phyloP scores from a whole-genome alignment of 176 grass and related monocot species.

The Elymus sibiricus region DNA sequence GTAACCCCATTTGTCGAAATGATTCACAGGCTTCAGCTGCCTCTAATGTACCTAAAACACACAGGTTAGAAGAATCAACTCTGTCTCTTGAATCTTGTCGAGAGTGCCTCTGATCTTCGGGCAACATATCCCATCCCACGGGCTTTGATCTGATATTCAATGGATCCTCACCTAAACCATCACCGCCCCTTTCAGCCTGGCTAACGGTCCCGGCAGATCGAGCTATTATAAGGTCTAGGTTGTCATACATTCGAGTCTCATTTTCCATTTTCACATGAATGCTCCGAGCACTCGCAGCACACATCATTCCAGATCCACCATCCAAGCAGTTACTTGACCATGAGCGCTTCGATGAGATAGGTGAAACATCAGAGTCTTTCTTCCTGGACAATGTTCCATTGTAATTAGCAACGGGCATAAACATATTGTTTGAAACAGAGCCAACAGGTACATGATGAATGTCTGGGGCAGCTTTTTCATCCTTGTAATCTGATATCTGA shows the following conservation, averaged over 20 bases:
- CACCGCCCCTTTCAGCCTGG: conserved; percentile 26
- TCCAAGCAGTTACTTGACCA: conserved; percentile 37
- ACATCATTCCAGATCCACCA: conserved; percentile 29
- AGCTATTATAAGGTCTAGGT: conserved; percentile 9
- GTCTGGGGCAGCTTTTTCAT: conserved; percentile 23
- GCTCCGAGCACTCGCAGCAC: neutral
- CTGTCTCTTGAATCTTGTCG: conserved; percentile 32
- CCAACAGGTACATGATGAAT: conserved; percentile 32
- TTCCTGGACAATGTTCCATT: conserved; percentile 28
- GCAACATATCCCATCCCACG: conserved; percentile 75
- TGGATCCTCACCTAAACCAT: conserved; percentile 33
- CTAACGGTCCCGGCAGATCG: conserved; percentile 22
- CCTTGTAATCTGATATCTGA: conserved; percentile 47
- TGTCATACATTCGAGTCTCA: conserved; percentile 21
- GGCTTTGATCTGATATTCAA: conserved; percentile 44
- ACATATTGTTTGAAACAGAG: conserved; percentile 27
- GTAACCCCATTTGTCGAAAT: conserved; percentile 18
- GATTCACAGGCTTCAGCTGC: conserved; percentile 22
- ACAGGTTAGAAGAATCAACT: conserved; percentile 27
- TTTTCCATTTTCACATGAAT: conserved; percentile 26
- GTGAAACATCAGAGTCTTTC: conserved; percentile 29
- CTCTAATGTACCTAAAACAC: conserved; percentile 34
- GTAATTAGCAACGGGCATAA: conserved; percentile 5
- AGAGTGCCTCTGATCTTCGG: conserved; percentile 39
- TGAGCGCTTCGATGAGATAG: conserved; percentile 21